These are phyloP conservation scores for Candida ulmi DNA, from an alignment of 805 yeast species.

Conservation along the genomic window DNA sequence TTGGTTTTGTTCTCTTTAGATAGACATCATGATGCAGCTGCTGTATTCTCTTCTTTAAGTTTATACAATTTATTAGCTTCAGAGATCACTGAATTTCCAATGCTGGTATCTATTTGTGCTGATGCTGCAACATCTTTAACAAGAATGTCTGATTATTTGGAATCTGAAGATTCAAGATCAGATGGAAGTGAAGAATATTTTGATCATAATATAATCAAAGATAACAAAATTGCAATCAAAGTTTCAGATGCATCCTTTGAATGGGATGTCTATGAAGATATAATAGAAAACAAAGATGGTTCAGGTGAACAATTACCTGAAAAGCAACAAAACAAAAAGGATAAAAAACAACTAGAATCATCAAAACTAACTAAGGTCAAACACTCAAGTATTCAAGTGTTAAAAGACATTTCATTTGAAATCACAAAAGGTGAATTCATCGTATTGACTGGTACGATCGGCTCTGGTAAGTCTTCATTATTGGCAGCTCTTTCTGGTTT, in stretches of 20 bases:
- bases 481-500: conserved; percentile 17
- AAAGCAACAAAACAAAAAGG: background rate
- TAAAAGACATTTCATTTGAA: conserved; percentile 28
- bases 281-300: conserved; percentile 8
- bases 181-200: conserved; percentile 27
- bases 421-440: conserved; percentile 3
- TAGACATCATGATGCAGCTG: conserved; percentile 41
- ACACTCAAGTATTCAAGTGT: background rate
- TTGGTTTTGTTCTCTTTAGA: conserved; percentile 30
- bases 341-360: too few species aligned
- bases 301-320: background rate
- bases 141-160: conserved; percentile 49
- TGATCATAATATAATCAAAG: conserved; percentile 9
- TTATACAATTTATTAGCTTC: conserved; percentile 54
- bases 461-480: conserved; percentile 49
- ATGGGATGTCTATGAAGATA: conserved; percentile 48
- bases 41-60: conserved; percentile 60
- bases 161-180: conserved; percentile 28
- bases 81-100: conserved; percentile 56
- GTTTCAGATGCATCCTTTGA: conserved; percentile 47
- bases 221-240: conserved; percentile 35
- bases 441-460: conserved; percentile 33
- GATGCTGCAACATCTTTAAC: conserved; percentile 52
- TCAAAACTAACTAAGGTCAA: too few species aligned
- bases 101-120: conserved; percentile 52